A percentile compares a stretch with the other conserved stretches of the same genome.
phyloP scores from a whole-genome alignment of 2,329 filamentous ascomycete species.

The Didymellaceae sp. region DNA sequence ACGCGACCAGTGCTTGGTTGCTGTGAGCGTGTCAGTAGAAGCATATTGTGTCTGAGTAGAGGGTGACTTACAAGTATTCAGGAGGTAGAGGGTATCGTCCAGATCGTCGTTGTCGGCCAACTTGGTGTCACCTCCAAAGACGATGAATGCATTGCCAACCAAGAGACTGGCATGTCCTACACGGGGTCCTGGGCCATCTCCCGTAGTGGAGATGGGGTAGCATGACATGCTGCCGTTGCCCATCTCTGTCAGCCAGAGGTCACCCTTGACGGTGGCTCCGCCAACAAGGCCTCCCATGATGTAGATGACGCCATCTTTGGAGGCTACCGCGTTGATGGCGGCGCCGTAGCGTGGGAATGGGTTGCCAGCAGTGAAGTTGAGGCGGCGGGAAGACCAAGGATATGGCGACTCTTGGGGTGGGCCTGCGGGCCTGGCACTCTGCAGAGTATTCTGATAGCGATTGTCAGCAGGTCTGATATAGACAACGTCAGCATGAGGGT shows the following conservation, averaged over 20 bases:
- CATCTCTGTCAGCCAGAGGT: slow-evolving; percentile 97
- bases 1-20: slow-evolving; percentile 96
- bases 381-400: slow-evolving; percentile 89
- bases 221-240: slow-evolving; percentile 82
- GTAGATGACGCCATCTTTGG: slow-evolving; percentile 96
- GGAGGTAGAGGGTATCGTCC: slow-evolving; percentile 92
- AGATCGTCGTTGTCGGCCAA: slow-evolving; percentile 89
- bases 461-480: slow-evolving; percentile 17
- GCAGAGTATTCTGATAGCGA: slow-evolving; percentile 2
- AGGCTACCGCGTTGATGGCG: slow-evolving; percentile 88
- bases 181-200: slow-evolving; percentile 91
- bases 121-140: slow-evolving; percentile 98
- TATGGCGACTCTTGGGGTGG: slow-evolving; percentile 78
- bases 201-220: slow-evolving; percentile 88
- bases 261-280: slow-evolving; percentile 92
- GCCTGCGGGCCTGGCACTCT: slow-evolving; percentile 46
- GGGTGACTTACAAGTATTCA: slow-evolving; percentile 85
- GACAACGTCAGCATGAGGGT: neutral
- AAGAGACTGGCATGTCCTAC: slow-evolving; percentile 93
- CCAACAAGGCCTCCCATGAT: slow-evolving; percentile 97
- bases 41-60: neutral
- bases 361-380: slow-evolving; percentile 86
- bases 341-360: slow-evolving; percentile 97
- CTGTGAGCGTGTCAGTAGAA: slow-evolving; percentile 57
- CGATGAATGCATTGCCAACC: slow-evolving; percentile 98